phyloP scores from a whole-genome alignment of 2,329 filamentous ascomycete genomes.

The Aspergillus sp. region DNA sequence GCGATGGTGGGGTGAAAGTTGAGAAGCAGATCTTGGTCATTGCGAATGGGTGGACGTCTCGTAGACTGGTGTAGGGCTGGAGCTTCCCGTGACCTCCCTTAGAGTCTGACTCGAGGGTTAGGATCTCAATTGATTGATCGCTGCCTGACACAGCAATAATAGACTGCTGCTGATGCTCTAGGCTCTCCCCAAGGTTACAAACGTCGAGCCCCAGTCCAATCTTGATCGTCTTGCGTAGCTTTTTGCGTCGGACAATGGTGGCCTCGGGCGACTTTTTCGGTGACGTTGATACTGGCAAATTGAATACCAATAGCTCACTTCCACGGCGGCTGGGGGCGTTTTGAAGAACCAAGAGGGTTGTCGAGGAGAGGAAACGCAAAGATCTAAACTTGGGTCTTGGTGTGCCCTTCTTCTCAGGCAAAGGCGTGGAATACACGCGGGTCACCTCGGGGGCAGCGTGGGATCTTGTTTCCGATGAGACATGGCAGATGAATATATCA shows the following conservation, averaged over 20 bases:
- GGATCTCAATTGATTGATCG: conserved; percentile 72
- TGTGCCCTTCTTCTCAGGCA: conserved; percentile 26
- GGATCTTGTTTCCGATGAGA: conserved; percentile 47
- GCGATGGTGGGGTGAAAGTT: conserved; percentile 47
- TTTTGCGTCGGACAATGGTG: conserved; percentile 47
- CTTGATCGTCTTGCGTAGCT: conserved; percentile 63
- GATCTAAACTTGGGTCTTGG: conserved; percentile 50
- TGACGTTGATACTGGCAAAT: conserved; percentile 16
- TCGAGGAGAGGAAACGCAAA: conserved; percentile 52
- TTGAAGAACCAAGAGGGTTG: conserved; percentile 50
- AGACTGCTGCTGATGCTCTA: conserved; percentile 66
- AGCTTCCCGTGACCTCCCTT: conserved; percentile 43
- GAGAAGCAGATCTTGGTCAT: conserved; percentile 55
- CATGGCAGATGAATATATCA: conserved; percentile 64
- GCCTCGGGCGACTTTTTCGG: conserved; percentile 25
- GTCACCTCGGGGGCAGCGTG: conserved; percentile 32
- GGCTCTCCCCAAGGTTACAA: conserved; percentile 58
- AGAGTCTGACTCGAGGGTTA: conserved; percentile 65
- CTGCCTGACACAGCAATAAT: conserved; percentile 75
- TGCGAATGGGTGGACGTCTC: conserved; percentile 52
- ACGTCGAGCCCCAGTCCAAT: conserved; percentile 76
- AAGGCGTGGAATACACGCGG: conserved; percentile 38
- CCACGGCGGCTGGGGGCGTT: conserved; percentile 53
- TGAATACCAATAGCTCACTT: conserved; percentile 50
- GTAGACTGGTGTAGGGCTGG: conserved; percentile 47